Base-by-base conservation (phyloP, 805 yeast genomes). In the Isabelozyma gotoi region DNA sequence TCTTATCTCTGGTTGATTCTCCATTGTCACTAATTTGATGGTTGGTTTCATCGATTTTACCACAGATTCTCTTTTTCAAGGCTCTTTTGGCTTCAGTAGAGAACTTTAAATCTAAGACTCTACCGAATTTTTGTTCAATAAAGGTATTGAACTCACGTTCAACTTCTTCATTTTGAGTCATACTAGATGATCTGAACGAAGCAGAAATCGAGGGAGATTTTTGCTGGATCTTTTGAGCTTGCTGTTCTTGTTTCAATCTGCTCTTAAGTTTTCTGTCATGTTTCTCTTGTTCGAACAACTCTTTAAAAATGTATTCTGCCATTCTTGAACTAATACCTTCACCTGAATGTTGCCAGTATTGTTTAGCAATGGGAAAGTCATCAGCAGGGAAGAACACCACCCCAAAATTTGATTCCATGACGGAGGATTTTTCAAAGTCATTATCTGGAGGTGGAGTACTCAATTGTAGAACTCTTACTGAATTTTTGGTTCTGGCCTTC, bases 301-400 rank as follows among this genome's bases (percentile, higher is more conserved):
- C 88, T 47, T 80, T 81, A 46, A 85, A 64, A 38, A 87, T 81
- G 56, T 88, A 94, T 63, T 91, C 97, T 1, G 90, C 97, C 60
- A 84, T 68, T 55, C 98, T 74, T 29, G 96, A 88, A 12, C 96
- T 88, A 19, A 94, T 79, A n/a, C 97, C 96, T 63, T 92, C 97
- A 19, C 99, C 99, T 0, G 96, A 73, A 57, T 91, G 97, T 62
- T 92, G 97, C 99, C 99, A 94, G 67, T 88, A 94, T 54, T 81
- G 81, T 59, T 88, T 90, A 33, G 94, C 91, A 3, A 86, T 62
- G 1, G 79, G 62, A 48, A 73, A 81, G 45, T 76, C 81, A 3
- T 72, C 68, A 2, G 71, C 62, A 2, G 88, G 88, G 56, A 85
- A 87, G 48, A 94, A 83, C n/a, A 90, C 88, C 16, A 81, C 85